phyloP scores from a whole-genome alignment of 139 green algal genomes.

The Eudorina sp. region DNA sequence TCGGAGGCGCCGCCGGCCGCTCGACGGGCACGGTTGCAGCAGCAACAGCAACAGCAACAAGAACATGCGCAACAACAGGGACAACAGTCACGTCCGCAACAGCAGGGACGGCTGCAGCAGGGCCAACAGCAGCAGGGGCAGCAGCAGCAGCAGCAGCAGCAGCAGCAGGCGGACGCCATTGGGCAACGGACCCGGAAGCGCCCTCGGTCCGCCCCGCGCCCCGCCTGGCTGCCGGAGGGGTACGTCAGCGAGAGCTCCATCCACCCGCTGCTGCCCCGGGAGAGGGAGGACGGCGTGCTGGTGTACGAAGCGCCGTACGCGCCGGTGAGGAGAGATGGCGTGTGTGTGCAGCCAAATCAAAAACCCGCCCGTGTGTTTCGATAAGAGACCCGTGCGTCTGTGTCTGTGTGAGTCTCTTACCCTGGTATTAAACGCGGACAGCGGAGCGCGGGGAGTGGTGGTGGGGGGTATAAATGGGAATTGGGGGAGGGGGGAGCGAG shows the following conservation, averaged over 20 bases:
- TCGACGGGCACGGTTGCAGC: too few species aligned
- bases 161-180: background rate
- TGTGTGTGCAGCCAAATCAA: background rate
- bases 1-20: too few species aligned
- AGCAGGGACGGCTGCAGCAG: background rate
- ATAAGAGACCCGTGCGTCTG: too few species aligned
- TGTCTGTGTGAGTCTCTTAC: too few species aligned
- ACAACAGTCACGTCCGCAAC: background rate
- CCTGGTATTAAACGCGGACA: too few species aligned
- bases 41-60: too few species aligned
- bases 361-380: too few species aligned
- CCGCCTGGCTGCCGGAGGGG: conserved; percentile 1
- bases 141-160: background rate
- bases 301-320: conserved; percentile 50
- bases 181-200: background rate
- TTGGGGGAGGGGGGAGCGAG: too few species aligned
- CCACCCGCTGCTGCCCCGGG: conserved; percentile 17
- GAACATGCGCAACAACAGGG: too few species aligned
- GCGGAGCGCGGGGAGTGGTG: too few species aligned
- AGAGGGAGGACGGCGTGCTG: conserved; percentile 25
- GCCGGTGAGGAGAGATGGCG: background rate
- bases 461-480: too few species aligned
- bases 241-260: conserved; percentile 12
- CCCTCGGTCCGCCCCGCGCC: background rate
- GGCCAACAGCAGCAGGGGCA: background rate